A percentile compares a stretch with the other conserved stretches of the same genome.
Evolutionary conservation across 179 eudicot species (phyloP).

Genomic region (Actinidia arguta): DNA sequence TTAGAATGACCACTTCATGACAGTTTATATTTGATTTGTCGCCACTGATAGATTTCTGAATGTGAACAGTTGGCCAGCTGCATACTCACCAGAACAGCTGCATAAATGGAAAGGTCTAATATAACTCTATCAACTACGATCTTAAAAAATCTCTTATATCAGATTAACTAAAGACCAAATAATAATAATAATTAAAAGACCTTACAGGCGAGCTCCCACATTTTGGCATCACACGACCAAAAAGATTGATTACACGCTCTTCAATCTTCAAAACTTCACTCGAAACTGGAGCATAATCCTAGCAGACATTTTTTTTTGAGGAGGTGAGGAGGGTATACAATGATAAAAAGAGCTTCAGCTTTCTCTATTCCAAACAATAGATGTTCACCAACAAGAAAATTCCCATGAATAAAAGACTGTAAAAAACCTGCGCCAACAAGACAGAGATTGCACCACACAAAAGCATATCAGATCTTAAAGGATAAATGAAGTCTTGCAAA

Average conservation of each 20-base stretch:
- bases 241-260: too few species aligned
- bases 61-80: slow-evolving; percentile 88
- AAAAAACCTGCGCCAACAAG: slow-evolving; percentile 82
- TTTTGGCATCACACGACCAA: slow-evolving; percentile 58
- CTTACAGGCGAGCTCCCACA: too few species aligned
- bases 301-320: too few species aligned
- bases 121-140: not conserved
- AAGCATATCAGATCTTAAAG: slow-evolving; percentile 47
- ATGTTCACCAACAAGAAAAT: slow-evolving; percentile 31
- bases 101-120: not conserved
- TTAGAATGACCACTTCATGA: slow-evolving; percentile 29
- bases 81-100: slow-evolving; percentile 21
- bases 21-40: slow-evolving; percentile 29
- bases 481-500: not conserved
- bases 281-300: too few species aligned
- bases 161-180: not conserved
- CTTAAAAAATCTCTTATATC: not conserved
- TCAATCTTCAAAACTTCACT: too few species aligned
- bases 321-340: too few species aligned
- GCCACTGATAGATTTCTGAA: slow-evolving; percentile 65
- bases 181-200: slow-evolving; percentile 12
- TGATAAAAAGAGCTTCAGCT: too few species aligned
- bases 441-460: slow-evolving; percentile 52
- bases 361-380: too few species aligned
- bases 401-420: slow-evolving; percentile 13